Conservation (phyloP, 1,284 basidiomycete genomes). For the Anthracocystis panici-leucophaei region DNA sequence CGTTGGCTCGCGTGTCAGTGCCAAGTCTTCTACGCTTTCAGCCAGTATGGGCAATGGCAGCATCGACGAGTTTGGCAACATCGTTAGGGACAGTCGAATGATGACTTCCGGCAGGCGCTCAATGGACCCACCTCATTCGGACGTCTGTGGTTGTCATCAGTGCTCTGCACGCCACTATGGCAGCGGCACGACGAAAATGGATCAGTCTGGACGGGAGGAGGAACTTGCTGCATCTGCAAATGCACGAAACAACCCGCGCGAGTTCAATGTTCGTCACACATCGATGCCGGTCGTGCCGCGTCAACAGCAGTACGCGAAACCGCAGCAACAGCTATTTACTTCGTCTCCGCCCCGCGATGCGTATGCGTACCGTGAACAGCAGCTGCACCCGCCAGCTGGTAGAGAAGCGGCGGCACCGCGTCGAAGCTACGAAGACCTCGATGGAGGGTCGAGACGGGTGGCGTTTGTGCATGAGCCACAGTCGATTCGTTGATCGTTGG, state of each 20-base stretch:
- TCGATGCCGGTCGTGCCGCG: slow-evolving; percentile 34
- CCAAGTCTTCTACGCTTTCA: slow-evolving; percentile 17
- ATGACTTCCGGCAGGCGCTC: slow-evolving; percentile 9
- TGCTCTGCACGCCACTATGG: slow-evolving; percentile 58
- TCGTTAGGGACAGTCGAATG: slow-evolving; percentile 10
- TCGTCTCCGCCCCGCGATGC: slow-evolving; percentile 30
- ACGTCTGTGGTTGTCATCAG: slow-evolving; percentile 60
- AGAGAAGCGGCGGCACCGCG: slow-evolving; percentile 13
- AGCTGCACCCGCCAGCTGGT: slow-evolving; percentile 7
- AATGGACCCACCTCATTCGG: slow-evolving; percentile 50
- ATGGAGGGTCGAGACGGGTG: slow-evolving; percentile 31
- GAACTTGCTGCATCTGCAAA: neutral
- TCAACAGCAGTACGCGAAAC: slow-evolving; percentile 13
- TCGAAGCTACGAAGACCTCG: slow-evolving; percentile 43
- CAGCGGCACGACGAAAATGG: slow-evolving; percentile 15
- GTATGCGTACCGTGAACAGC: slow-evolving; percentile 26
- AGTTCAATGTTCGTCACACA: slow-evolving; percentile 31
- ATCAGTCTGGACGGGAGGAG: neutral
- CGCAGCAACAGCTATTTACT: slow-evolving; percentile 18
- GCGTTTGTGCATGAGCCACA: slow-evolving; percentile 39
- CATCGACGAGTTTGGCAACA: slow-evolving; percentile 35
- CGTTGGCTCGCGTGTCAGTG: slow-evolving; percentile 20
- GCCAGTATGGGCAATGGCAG: slow-evolving; percentile 2
- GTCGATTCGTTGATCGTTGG: slow-evolving; percentile 42
- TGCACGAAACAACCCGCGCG: slow-evolving; percentile 19